These are phyloP conservation scores for Globisporangium alternatum DNA, from an alignment of 352 stramenopile species.

Conservation along the genomic window DNA sequence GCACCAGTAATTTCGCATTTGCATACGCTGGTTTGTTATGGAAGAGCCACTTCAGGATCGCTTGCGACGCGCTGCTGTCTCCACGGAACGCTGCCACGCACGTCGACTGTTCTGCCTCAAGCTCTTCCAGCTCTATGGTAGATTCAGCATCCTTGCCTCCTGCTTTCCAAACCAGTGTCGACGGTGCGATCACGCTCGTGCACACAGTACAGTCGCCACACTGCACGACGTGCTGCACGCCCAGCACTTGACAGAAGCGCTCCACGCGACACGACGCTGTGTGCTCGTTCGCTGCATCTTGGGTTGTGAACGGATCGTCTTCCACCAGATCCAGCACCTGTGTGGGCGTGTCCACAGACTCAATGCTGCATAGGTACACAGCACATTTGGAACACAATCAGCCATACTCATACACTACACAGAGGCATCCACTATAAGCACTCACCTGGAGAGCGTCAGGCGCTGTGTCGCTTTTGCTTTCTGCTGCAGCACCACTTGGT, in stretches of 20 bases:
- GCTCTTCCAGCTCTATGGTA: conserved; percentile 36
- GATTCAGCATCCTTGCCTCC: neutral
- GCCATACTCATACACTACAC: neutral
- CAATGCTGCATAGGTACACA: neutral
- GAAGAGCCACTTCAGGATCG: conserved; percentile 32
- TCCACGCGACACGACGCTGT: conserved; percentile 9
- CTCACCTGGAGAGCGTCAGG: conserved; percentile 2
- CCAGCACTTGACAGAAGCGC: conserved; percentile 30
- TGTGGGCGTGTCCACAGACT: conserved; percentile 8
- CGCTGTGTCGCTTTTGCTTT: neutral
- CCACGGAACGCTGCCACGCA: conserved; percentile 26
- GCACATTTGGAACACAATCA: neutral
- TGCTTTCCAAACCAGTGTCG: conserved; percentile 36
- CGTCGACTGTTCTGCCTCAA: conserved; percentile 72
- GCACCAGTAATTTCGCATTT: conserved; percentile 22
- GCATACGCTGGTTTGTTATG: conserved; percentile 1
- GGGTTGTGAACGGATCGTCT: conserved; percentile 1
- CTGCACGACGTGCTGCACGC: conserved; percentile 34
- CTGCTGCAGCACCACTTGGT: conserved; percentile 15
- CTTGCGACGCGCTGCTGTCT: conserved; percentile 9
- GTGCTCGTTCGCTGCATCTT: neutral
- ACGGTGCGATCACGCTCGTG: conserved; percentile 49
- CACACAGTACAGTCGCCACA: conserved; percentile 31
- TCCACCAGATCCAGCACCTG: conserved; percentile 11
- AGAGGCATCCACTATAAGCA: too few relatives aligned